Base-by-base conservation (phyloP, 192 early-diverging fungal species). In the Coemansia umbellata region DNA sequence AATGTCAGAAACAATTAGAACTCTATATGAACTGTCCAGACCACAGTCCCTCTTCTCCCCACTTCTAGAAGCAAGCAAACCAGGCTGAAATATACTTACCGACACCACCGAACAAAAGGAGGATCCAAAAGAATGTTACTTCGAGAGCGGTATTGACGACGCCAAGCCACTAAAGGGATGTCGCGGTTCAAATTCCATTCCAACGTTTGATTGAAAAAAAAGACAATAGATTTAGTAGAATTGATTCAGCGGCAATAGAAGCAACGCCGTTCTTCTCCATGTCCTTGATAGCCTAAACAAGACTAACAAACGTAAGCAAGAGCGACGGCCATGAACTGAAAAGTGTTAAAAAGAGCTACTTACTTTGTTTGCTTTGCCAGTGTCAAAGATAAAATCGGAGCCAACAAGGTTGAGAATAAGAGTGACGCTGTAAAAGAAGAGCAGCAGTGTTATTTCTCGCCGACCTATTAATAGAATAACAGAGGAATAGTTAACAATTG, bases 161-260 rank as follows among this genome's bases (percentile, higher is more conserved):
- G 17, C 64, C 75, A 58, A 78, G 69, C 75, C 75, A 78, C 69
- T 72, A 75, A 32, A 33, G n/a, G n/a, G n/a, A n/a, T n/a, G n/a
- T n/a, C n/a, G n/a, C n/a, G n/a, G n/a, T n/a, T n/a, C n/a, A n/a
- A n/a, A n/a, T n/a, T n/a, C n/a, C n/a, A n/a, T n/a, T n/a, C n/a
- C n/a, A n/a, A n/a, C n/a, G n/a, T n/a, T n/a, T n/a, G n/a, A n/a
- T n/a, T n/a, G n/a, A n/a, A n/a, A n/a, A n/a, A n/a, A n/a, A n/a
- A n/a, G n/a, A n/a, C n/a, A n/a, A n/a, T n/a, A n/a, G n/a, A n/a
- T n/a, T n/a, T n/a, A n/a, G n/a, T n/a, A n/a, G n/a, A n/a, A n/a
- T n/a, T n/a, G n/a, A n/a, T n/a, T n/a, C n/a, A n/a, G n/a, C n/a
- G n/a, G n/a, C n/a, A n/a, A n/a, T n/a, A n/a, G n/a, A n/a, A n/a